Conservation (phyloP, 106 monocot species). For the Acanthochlamys bracteata region DNA sequence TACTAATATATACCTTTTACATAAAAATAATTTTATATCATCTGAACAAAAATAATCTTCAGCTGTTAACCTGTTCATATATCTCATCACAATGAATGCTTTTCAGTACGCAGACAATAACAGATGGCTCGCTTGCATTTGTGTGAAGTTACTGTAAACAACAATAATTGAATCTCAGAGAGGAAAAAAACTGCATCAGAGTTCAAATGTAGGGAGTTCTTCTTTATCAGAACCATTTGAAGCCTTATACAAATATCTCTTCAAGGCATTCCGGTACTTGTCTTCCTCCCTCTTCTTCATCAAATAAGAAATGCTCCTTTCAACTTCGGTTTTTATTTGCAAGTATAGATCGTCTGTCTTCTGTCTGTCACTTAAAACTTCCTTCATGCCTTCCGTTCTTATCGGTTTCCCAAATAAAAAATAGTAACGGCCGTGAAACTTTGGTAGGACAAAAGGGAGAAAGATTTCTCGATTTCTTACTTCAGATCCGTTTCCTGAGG, state of each 20-base stretch:
- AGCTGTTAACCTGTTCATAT: too few species aligned
- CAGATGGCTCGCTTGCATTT: too few species aligned
- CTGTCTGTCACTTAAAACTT: conserved; percentile 20
- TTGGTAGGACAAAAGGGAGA: conserved; percentile 20
- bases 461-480: conserved; percentile 16
- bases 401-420: conserved; percentile 44
- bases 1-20: too few species aligned
- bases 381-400: conserved; percentile 9
- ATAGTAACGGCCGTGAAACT: conserved; percentile 45
- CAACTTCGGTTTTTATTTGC: conserved; percentile 40
- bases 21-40: too few species aligned
- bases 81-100: too few species aligned
- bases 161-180: too few species aligned
- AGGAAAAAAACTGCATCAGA: too few species aligned
- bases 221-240: conserved; percentile 1
- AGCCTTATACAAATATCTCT: conserved; percentile 18
- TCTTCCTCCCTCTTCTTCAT: conserved; percentile 39
- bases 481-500: background rate
- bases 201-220: conserved; percentile 40
- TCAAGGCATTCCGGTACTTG: conserved; percentile 16
- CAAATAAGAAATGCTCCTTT: conserved; percentile 25
- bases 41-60: too few species aligned
- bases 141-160: too few species aligned
- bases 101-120: too few species aligned
- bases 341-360: conserved; percentile 21